Evolutionary conservation across 495 filamentous ascomycete genomes (phyloP).

Genomic region (Tuber aestivum): DNA sequence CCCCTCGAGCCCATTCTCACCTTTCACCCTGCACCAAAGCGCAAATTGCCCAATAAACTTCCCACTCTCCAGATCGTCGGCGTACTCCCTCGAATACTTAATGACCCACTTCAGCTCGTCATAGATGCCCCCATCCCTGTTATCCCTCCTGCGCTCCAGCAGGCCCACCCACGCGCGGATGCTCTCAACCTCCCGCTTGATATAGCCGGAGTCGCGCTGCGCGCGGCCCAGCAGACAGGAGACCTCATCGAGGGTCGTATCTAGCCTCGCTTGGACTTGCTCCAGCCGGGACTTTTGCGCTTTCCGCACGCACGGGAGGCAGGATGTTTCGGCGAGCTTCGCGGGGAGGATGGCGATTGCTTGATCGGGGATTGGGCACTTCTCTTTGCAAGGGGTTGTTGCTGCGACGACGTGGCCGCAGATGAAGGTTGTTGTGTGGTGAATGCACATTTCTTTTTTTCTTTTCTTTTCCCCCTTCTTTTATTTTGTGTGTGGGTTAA

Average conservation of each 20-base stretch:
- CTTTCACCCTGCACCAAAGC: not conserved
- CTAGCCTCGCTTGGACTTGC: not conserved
- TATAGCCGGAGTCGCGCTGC: not conserved
- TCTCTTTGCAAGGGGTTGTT: not conserved
- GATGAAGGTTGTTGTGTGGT: not conserved
- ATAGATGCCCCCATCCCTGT: not conserved
- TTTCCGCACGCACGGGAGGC: not conserved
- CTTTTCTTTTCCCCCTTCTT: no score
- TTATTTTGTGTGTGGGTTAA: not conserved
- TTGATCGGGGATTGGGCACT: not conserved
- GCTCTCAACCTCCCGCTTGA: not conserved
- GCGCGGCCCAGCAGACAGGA: not conserved
- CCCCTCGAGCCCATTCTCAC: not conserved
- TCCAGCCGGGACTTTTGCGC: not conserved
- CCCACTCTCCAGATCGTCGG: not conserved
- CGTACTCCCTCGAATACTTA: not conserved
- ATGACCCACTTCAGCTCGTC: not conserved
- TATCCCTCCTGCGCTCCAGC: not conserved
- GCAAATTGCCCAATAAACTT: not conserved
- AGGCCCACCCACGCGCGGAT: not conserved
- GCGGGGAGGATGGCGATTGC: slow-evolving; percentile 4
- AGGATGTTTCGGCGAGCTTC: not conserved
- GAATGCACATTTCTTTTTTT: not conserved
- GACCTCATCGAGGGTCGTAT: not conserved
- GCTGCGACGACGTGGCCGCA: not conserved